A percentile compares a stretch with the other conserved stretches of the same genome.
Conservation (phyloP, 2,329 filamentous ascomycete species). For the Monilinia aucupariae region DNA sequence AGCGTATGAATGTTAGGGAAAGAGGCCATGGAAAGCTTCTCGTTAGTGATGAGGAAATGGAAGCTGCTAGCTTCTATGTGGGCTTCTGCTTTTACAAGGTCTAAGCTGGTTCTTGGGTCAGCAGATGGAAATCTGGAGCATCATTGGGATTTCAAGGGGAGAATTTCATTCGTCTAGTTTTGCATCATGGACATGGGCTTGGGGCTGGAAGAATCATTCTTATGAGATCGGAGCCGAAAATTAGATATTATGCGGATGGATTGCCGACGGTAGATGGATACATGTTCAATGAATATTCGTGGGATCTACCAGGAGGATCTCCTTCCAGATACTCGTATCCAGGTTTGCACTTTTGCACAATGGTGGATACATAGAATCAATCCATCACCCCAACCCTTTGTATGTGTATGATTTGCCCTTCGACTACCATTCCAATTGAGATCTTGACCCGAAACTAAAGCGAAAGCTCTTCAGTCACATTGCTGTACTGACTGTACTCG, state of each 20-base stretch:
- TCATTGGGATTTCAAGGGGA: not conserved
- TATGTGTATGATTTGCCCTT: not conserved
- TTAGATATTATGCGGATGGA: not conserved
- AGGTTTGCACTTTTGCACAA: not conserved
- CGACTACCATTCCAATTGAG: too few relatives aligned
- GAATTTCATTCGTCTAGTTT: not conserved
- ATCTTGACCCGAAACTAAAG: too few relatives aligned
- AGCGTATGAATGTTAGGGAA: slow-evolving; percentile 90
- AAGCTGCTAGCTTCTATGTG: slow-evolving; percentile 86
- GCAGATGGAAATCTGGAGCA: not conserved
- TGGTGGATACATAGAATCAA: not conserved
- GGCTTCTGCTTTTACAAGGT: slow-evolving; percentile 98
- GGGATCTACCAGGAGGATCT: not conserved
- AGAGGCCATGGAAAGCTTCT: slow-evolving; percentile 58
- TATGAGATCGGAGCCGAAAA: not conserved
- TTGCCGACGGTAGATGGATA: not conserved
- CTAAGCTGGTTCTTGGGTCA: slow-evolving; percentile 37
- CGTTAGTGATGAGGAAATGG: slow-evolving; percentile 82
- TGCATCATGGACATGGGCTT: not conserved
- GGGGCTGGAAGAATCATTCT: not conserved
- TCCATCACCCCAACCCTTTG: not conserved
- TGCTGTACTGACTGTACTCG: too few relatives aligned
- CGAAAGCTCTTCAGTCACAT: not conserved
- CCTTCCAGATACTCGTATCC: not conserved
- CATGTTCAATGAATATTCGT: not conserved